Conservation (phyloP, 1,139 yeast genomes). For the Geotrichum carabidarum region DNA sequence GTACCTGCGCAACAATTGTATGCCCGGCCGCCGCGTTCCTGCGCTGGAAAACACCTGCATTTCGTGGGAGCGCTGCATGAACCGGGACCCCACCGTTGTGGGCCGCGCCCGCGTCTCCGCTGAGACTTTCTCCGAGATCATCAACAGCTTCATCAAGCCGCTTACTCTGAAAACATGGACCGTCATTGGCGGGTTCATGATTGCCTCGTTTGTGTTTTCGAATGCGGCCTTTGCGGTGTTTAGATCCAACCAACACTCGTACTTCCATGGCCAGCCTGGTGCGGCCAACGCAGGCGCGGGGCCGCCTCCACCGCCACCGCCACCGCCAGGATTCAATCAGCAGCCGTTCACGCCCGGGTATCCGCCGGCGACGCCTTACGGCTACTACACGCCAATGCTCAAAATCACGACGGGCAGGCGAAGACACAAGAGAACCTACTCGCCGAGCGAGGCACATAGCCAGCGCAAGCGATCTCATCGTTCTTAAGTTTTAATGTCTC, state of each 20-base stretch:
- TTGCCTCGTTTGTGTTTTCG: slow-evolving; percentile 20
- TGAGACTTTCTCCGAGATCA: slow-evolving; percentile 73
- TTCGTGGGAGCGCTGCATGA: slow-evolving; percentile 80
- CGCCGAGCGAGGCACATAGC: neutral
- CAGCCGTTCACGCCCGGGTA: slow-evolving; percentile 2
- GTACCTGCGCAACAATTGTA: slow-evolving; percentile 68
- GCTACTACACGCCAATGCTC: slow-evolving; percentile 9
- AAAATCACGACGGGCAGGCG: slow-evolving; percentile 1
- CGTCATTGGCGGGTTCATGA: slow-evolving; percentile 45
- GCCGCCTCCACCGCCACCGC: slow-evolving; percentile 3
- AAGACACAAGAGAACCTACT: neutral
- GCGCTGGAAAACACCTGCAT: slow-evolving; percentile 70
- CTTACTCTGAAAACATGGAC: slow-evolving; percentile 70
- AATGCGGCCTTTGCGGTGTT: slow-evolving; percentile 14
- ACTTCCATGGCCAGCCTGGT: neutral
- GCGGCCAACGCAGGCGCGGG: neutral
- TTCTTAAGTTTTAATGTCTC: neutral
- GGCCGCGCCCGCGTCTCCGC: slow-evolving; percentile 76
- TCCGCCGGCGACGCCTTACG: neutral
- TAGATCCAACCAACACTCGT: slow-evolving; percentile 7
- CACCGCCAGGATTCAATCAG: neutral
- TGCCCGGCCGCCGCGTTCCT: slow-evolving; percentile 51
- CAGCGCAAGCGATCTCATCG: neutral
- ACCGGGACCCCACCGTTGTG: slow-evolving; percentile 72
- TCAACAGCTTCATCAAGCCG: slow-evolving; percentile 71